Evolutionary conservation across 2,329 filamentous ascomycete species (phyloP).

Genomic region (Pseudocercospora ulei): DNA sequence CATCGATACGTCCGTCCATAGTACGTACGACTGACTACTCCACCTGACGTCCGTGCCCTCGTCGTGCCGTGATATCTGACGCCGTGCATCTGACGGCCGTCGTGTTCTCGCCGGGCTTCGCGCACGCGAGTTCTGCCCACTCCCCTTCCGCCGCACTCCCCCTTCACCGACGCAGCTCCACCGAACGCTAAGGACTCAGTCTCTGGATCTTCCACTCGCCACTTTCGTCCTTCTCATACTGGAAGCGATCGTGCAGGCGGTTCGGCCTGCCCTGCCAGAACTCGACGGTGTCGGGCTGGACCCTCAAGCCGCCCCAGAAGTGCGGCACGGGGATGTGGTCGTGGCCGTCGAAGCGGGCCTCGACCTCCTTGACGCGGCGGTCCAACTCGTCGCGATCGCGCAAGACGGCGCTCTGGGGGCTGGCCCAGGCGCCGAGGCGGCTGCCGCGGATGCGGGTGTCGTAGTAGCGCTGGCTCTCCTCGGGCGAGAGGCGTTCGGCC

Average conservation of each 20-base stretch:
- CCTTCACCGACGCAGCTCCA: no score
- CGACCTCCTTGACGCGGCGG: slow-evolving; percentile 63
- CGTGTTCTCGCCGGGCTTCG: no score
- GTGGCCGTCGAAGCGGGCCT: slow-evolving; percentile 61
- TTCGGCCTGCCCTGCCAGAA: slow-evolving; percentile 93
- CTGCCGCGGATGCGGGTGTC: slow-evolving; percentile 63
- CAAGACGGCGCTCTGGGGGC: slow-evolving; percentile 72
- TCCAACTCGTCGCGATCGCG: slow-evolving; percentile 62
- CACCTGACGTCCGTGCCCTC: no score
- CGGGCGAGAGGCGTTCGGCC: slow-evolving; percentile 54
- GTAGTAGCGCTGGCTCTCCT: slow-evolving; percentile 62
- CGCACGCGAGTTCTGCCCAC: no score
- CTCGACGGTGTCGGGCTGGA: slow-evolving; percentile 78
- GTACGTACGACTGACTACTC: no score
- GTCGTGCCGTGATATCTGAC: no score
- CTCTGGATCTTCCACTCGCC: slow-evolving; percentile 50
- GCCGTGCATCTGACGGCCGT: no score
- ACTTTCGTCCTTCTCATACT: slow-evolving; percentile 56
- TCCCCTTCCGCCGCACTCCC: no score
- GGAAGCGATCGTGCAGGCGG: slow-evolving; percentile 85
- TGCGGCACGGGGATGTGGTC: slow-evolving; percentile 81
- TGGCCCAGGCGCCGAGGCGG: slow-evolving; percentile 86
- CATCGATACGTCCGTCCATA: no score
- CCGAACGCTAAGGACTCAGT: slow-evolving; percentile 58
- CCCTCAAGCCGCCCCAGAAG: slow-evolving; percentile 86